These are phyloP conservation scores for Fusarium citri DNA, from an alignment of 2,329 filamentous ascomycete species.

Conservation along the genomic window DNA sequence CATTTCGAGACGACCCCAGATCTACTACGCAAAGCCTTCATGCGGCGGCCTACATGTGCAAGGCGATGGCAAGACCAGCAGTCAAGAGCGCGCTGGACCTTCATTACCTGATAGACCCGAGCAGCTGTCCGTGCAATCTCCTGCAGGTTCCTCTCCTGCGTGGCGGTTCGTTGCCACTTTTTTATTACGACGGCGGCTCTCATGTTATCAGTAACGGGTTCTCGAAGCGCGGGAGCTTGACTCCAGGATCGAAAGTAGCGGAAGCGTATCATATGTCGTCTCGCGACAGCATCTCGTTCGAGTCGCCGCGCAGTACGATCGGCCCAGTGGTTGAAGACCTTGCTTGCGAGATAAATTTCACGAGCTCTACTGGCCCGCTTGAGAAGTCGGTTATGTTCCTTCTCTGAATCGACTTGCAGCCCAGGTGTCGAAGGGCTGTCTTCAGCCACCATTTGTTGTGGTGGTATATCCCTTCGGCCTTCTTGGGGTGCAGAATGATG, in stretches of 20 bases:
- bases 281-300: conserved; percentile 73
- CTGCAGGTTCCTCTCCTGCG: conserved; percentile 46
- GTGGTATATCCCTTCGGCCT: neutral
- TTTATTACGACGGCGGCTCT: conserved; percentile 47
- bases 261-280: conserved; percentile 75
- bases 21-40: conserved; percentile 30
- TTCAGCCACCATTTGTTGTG: conserved; percentile 7
- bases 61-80: conserved; percentile 47
- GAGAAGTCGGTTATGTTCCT: conserved; percentile 44
- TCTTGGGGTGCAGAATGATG: conserved; percentile 16
- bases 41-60: conserved; percentile 37
- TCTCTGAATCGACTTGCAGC: conserved; percentile 16
- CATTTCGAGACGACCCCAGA: conserved; percentile 40
- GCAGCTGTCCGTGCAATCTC: conserved; percentile 42
- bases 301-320: conserved; percentile 72
- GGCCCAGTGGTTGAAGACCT: conserved; percentile 67
- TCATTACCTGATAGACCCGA: conserved; percentile 37
- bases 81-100: conserved; percentile 36
- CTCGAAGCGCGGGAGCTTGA: conserved; percentile 48
- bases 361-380: conserved; percentile 71
- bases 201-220: conserved; percentile 48
- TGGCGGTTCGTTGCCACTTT: conserved; percentile 50
- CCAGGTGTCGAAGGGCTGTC: conserved; percentile 19
- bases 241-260: conserved; percentile 55
- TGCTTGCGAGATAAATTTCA: conserved; percentile 68